A percentile compares a stretch with the other conserved stretches of the same genome.
Conservation (phyloP, 345 rosid genomes). For the Hibiscus trionum region DNA sequence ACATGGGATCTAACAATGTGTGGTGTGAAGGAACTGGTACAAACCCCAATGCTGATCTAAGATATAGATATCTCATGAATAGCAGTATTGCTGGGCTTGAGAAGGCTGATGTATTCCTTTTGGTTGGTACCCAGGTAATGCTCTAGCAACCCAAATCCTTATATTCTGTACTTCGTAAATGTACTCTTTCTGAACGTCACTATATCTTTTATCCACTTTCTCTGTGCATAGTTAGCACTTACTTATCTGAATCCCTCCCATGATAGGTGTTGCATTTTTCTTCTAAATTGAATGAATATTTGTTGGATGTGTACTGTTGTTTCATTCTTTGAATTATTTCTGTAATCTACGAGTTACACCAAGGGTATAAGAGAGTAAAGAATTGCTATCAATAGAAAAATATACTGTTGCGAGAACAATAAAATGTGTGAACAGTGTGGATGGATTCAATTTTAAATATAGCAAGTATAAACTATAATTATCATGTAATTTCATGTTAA, state of each 20-base stretch:
- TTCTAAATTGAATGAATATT: neutral
- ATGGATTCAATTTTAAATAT: neutral
- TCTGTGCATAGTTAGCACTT: neutral
- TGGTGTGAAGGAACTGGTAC: constrained; percentile 88
- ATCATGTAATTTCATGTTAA: constrained; percentile 1
- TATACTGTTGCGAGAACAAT: neutral
- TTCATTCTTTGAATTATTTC: neutral
- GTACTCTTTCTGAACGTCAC: neutral
- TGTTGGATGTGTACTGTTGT: neutral
- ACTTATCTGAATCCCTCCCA: neutral
- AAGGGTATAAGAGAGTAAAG: neutral
- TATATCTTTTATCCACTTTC: neutral
- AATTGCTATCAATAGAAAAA: neutral
- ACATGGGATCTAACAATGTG: constrained; percentile 89
- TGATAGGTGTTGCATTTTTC: neutral
- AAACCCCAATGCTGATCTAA: constrained; percentile 76
- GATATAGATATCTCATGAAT: constrained; percentile 90
- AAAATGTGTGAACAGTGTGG: neutral
- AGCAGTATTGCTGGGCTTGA: constrained; percentile 82
- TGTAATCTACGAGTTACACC: neutral
- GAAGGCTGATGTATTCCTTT: constrained; percentile 87
- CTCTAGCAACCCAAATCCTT: neutral
- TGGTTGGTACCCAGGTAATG: constrained; percentile 90
- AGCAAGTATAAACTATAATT: neutral
- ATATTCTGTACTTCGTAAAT: neutral